Conservation (phyloP, 139 green algal genomes). For the Astrephomene gubernaculifera region DNA sequence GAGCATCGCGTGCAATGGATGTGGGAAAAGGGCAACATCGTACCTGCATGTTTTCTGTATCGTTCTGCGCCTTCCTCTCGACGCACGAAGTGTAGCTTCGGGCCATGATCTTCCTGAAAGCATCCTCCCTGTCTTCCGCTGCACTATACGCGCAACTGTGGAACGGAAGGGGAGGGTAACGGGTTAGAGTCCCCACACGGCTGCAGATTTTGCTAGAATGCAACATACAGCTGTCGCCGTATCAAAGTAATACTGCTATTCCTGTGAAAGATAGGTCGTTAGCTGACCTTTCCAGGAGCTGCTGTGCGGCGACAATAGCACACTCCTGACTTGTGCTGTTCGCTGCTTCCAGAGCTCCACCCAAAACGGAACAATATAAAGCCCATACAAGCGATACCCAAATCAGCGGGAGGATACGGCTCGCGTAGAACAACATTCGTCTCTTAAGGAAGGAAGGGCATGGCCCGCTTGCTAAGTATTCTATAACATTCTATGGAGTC, state of each 20-base stretch:
- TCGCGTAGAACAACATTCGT: too few relatives aligned
- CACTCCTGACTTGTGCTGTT: not conserved
- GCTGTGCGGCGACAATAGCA: not conserved
- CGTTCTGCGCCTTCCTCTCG: constrained; percentile 20
- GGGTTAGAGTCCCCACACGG: too few relatives aligned
- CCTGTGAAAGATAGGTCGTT: not conserved
- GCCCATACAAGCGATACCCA: not conserved
- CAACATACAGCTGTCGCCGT: too few relatives aligned
- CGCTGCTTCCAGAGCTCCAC: not conserved
- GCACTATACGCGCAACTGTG: not conserved
- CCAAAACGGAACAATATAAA: not conserved
- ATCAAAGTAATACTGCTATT: not conserved
- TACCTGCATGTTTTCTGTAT: too few relatives aligned
- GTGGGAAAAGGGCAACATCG: too few relatives aligned
- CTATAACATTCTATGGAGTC: too few relatives aligned
- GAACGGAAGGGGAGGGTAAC: too few relatives aligned
- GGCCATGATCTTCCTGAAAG: not conserved
- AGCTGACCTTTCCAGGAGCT: not conserved
- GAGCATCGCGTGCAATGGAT: too few relatives aligned
- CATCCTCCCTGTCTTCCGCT: not conserved
- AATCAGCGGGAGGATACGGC: too few relatives aligned
- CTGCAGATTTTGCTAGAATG: too few relatives aligned
- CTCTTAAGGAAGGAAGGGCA: too few relatives aligned
- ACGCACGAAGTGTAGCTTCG: constrained; percentile 1
- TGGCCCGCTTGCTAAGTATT: too few relatives aligned